Percentiles rank a stretch among this genome's conserved stretches.
Conservation (phyloP, 2,329 filamentous ascomycete species). For the Trichoderma gracile region DNA sequence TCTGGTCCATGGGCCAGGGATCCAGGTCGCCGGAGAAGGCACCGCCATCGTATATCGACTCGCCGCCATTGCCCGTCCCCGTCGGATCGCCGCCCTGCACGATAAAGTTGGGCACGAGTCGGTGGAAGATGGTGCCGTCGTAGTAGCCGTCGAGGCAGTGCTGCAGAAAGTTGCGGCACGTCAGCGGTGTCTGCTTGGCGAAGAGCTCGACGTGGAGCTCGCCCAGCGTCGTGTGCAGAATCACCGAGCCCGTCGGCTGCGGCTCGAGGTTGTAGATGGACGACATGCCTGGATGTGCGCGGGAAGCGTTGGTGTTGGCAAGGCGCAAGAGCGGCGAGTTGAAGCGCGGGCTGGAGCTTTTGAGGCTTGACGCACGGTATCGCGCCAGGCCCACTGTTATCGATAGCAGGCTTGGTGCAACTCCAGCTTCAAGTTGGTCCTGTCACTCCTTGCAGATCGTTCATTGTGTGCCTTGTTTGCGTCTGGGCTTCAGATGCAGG, state of each 20-base stretch:
- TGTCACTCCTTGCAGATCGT: too few relatives aligned
- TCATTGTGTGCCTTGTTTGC: not conserved
- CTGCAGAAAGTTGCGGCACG: conserved; percentile 94
- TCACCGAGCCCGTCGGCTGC: conserved; percentile 86
- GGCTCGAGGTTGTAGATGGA: conserved; percentile 92
- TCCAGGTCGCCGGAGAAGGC: conserved; percentile 72
- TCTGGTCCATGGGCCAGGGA: conserved; percentile 67
- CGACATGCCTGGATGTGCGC: conserved; percentile 61
- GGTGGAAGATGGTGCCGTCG: conserved; percentile 89
- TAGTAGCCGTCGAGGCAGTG: conserved; percentile 95
- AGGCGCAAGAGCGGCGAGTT: conserved; percentile 1
- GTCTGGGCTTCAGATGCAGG: not conserved
- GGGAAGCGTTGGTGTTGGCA: not conserved
- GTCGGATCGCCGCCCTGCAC: conserved; percentile 94
- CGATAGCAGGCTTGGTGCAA: conserved; percentile 5
- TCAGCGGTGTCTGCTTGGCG: conserved; percentile 88
- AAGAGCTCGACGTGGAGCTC: conserved; percentile 92
- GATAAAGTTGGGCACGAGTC: conserved; percentile 87
- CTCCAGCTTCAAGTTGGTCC: not conserved
- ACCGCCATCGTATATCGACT: conserved; percentile 87
- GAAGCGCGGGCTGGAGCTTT: conserved; percentile 12
- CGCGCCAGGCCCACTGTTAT: conserved; percentile 20
- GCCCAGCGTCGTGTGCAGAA: conserved; percentile 86
- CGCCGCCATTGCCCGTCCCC: conserved; percentile 86
- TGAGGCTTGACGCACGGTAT: conserved; percentile 4